Conservation (phyloP, 2,329 filamentous ascomycete species). For the Geosmithia putterillii region DNA sequence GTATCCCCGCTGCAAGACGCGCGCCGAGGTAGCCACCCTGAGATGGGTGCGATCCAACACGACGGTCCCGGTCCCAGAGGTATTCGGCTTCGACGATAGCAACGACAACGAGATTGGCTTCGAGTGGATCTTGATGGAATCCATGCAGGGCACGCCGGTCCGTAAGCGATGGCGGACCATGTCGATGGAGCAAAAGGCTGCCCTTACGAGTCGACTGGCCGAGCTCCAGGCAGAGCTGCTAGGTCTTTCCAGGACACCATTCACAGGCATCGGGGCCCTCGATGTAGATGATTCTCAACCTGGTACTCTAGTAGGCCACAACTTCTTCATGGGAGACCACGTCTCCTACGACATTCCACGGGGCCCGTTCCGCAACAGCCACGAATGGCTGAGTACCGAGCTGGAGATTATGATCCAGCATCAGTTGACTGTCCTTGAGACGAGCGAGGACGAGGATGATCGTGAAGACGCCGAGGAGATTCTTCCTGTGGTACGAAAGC, state of each 20-base stretch:
- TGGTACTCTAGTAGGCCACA: constrained; percentile 15
- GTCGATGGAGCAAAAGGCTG: constrained; percentile 16
- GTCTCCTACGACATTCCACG: constrained; percentile 17
- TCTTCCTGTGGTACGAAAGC: constrained; percentile 11
- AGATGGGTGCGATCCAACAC: constrained; percentile 13
- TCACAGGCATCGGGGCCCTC: not conserved
- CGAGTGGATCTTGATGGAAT: constrained; percentile 27
- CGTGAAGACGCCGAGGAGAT: constrained; percentile 16
- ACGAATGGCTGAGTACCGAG: constrained; percentile 22
- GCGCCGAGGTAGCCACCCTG: constrained; percentile 14
- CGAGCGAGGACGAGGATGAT: constrained; percentile 14
- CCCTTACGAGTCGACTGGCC: constrained; percentile 15
- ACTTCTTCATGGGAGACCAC: constrained; percentile 19
- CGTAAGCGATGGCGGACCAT: constrained; percentile 14
- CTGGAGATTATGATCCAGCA: constrained; percentile 16
- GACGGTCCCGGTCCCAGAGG: constrained; percentile 14
- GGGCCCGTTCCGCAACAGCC: constrained; percentile 22
- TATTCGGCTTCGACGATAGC: constrained; percentile 17
- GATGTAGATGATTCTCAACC: constrained; percentile 3
- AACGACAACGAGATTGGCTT: constrained; percentile 20
- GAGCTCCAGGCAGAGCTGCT: constrained; percentile 16
- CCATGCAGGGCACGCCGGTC: constrained; percentile 11
- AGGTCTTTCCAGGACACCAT: constrained; percentile 2
- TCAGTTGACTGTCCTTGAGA: constrained; percentile 9
- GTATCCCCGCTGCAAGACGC: constrained; percentile 19